Evolutionary conservation across 2,329 filamentous ascomycete genomes (phyloP), one percentile per base, ranked within the genome.

Genomic region (Cordyceps tenuipes): DNA sequence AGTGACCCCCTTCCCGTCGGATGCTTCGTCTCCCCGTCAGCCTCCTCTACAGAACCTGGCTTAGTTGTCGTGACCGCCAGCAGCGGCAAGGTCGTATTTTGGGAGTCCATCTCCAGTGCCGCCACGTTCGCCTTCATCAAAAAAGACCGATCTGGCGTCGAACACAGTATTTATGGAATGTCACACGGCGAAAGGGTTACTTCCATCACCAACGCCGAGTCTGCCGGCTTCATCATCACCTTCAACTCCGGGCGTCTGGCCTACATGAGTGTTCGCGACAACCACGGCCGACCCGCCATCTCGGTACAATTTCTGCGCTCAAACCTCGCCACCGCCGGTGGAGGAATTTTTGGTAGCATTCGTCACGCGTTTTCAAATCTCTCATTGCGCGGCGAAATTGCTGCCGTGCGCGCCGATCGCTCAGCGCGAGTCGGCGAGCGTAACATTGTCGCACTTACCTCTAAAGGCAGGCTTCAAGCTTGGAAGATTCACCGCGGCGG

Each of bases 401-500:
- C 87, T 49, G 90, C 92, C 34, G 86, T 96, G 43, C 85, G 86
- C 65, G 86, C 91, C 29, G 89, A 90, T 48, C 80, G 83, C 57
- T 86, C 87, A 10, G 79, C 81, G 43, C 84, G 86, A 61, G 85
- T 91, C 64, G 92, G 91, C 26, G 91, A 97, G 72, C 86, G 92
- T 69, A 90, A 92, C 66, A 81, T 96, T 39, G 82, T 96, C 51
- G 85, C 92, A 43, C 85, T 87, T 15, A 94, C 91, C 1, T 82
- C 85, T 58, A 87, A 87, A 66, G 93, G 89, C 31, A 82, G 86
- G 61, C 76, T 99, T 29, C 88, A 95, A 66, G 82, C 87, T 8
- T 99, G 94, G 94, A 89, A 88, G 68, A 81, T 97, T 48, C 91
- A 93, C 68, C 90, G 93, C 71, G 90, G 89, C 62, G 92, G 92